Conservation (phyloP, 495 filamentous ascomycete species). For the Trichoderma asperelloides region DNA sequence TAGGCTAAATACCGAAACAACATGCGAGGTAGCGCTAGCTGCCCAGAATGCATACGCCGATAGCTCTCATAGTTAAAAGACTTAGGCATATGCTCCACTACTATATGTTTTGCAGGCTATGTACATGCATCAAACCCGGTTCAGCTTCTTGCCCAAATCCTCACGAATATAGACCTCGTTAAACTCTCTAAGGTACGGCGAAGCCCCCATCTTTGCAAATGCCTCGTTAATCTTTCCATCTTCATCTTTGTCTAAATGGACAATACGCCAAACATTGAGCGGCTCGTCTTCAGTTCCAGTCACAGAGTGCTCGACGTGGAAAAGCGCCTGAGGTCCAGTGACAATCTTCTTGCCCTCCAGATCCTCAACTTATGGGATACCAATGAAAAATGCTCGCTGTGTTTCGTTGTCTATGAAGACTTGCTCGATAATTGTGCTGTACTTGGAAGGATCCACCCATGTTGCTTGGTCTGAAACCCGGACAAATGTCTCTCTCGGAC, state of each 20-base stretch:
- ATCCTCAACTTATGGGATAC: neutral
- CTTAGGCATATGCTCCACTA: too few species aligned
- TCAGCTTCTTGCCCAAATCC: constrained; percentile 2
- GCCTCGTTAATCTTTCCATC: constrained; percentile 1
- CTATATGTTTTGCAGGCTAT: too few species aligned
- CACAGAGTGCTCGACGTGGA: constrained; percentile 11
- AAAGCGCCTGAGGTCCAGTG: neutral
- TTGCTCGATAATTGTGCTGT: constrained; percentile 10
- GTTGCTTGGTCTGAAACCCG: neutral
- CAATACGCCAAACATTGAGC: constrained; percentile 8
- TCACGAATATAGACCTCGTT: constrained; percentile 10
- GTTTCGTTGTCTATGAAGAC: constrained; percentile 1
- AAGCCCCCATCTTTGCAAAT: neutral
- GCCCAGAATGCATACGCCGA: too few species aligned
- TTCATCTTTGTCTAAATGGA: neutral
- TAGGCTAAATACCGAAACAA: too few species aligned
- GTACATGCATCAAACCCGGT: neutral
- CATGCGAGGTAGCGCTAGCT: too few species aligned
- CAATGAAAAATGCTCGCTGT: constrained; percentile 7
- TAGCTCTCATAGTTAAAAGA: too few species aligned
- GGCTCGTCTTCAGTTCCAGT: constrained; percentile 5
- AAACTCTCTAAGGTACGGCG: constrained; percentile 8
- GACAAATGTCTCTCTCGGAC: neutral
- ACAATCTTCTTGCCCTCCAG: constrained; percentile 9
- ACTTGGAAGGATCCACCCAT: neutral